Base-by-base conservation (phyloP, 106 monocot genomes). In the Dioscorea zingiberensis region DNA sequence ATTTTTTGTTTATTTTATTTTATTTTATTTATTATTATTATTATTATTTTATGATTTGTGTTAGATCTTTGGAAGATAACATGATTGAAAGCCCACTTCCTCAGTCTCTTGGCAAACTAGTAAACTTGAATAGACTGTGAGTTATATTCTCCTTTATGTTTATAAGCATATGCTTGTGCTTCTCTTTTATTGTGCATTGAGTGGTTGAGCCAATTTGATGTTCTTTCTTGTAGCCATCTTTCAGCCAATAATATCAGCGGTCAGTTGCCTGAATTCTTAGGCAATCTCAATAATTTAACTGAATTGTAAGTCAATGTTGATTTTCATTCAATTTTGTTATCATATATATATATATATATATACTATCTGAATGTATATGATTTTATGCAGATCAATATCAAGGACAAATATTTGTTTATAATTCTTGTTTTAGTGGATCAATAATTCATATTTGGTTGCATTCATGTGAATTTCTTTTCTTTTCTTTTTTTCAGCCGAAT, bases 401-500 rank as follows among this genome's bases (percentile, higher is more conserved):
- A n/a, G n/a, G n/a, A n/a, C n/a, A n/a, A n/a, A n/a, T n/a, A n/a
- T n/a, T n/a, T n/a, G n/a, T n/a, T n/a, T n/a, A n/a, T n/a, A n/a
- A n/a, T n/a, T n/a, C n/a, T n/a, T n/a, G n/a, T n/a, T n/a, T n/a
- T 38, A 38, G 6, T 38, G 6, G 38, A 38, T 38, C 10, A 1
- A 6, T 38, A 10, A 10, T 6, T 38, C 38, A 38, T 7, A 30
- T 30, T 30, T 30, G 30, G 7, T 30, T 30, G 7, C 38, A 6
- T 38, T 38, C 6, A 38, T 1, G 6, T 38, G 38, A 38, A 51
- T 18, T 1, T 45, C 47, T 6, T 38, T 44, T 51, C 49, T 49
- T 23, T 16, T 58, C n/a, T 7, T 55, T 16, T 21, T 51, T 72
- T 32, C 77, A 87, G 87, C 74, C 73, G 79, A 62, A 80, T 87